Evolutionary conservation across 768 basidiomycete species (phyloP), one percentile per base, ranked within the genome.

Genomic region (Termitomyces titanicus): DNA sequence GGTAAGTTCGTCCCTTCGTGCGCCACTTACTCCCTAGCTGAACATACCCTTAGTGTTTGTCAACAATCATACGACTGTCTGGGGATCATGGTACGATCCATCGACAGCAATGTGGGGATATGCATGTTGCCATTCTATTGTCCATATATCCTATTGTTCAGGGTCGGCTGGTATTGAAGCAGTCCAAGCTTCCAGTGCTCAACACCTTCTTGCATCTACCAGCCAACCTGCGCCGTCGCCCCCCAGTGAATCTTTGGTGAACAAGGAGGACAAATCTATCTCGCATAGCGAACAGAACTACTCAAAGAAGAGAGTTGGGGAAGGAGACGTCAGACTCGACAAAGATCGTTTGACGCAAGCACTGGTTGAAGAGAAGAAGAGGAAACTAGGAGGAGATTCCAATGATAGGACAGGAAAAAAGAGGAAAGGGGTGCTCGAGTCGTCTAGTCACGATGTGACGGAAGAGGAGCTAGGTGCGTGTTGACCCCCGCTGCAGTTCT

Each of bases 51-150:
- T 18, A 98, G 94, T 94, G 7, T 87, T 82, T 62, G 74, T 89
- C 64, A 95, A 94, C 70, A 99, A 99, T 66, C 97, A 99, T 65
- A 94, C 89, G 0, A 77, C 84, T 5, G 86, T 98, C n/a, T 99
- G 97, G 97, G 97, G 97, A 43, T 99, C 97, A 42, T 98, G 86
- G 85, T 98, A 91, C 68, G 85, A 91, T 61, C 57, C 74, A 15
- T 73, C 81, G 12, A 78, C 80, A 3, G 83, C 86, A 13, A 66
- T 75, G 56, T 99, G 97, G 97, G 97, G 97, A 35, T 99, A 88
- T 69, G 88, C 83, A 25, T 99, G 97, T 70, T 99, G 97, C 66
- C 95, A 97, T 66, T 94, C 94, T 10, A 78, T 66, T 43, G 75
- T 93, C 27, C 88, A 93, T 63, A 74, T 90, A 47, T 95, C 95